Evolutionary conservation across 805 yeast species (phyloP).

Genomic region (Candida ovalis): DNA sequence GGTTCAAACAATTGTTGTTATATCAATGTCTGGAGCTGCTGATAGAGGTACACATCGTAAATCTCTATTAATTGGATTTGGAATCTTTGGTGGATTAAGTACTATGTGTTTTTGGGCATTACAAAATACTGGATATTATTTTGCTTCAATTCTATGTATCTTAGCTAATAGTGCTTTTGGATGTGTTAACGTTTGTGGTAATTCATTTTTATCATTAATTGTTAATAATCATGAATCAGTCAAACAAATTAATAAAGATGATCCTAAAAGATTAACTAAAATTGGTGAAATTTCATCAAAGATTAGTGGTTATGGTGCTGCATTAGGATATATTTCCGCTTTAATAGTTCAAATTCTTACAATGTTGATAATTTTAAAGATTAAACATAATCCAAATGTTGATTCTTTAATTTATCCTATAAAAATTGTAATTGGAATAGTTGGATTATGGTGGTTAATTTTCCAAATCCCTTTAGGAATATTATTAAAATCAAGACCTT

Average conservation of each 20-base stretch:
- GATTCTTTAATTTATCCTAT: slow-evolving; percentile 37
- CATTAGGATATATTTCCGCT: slow-evolving; percentile 68
- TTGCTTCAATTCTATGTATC: slow-evolving; percentile 52
- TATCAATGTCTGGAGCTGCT: slow-evolving; percentile 70
- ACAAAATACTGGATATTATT: slow-evolving; percentile 39
- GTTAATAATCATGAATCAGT: slow-evolving; percentile 38
- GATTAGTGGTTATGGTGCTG: slow-evolving; percentile 67
- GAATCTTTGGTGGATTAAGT: slow-evolving; percentile 52
- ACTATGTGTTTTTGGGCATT: slow-evolving; percentile 45
- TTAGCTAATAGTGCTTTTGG: slow-evolving; percentile 70
- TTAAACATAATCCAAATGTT: slow-evolving; percentile 18
- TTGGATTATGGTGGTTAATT: slow-evolving; percentile 75
- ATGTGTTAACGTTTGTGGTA: slow-evolving; percentile 76
- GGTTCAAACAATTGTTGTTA: slow-evolving; percentile 65
- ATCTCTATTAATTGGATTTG: slow-evolving; percentile 50
- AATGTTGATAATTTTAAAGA: slow-evolving; percentile 37
- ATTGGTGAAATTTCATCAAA: slow-evolving; percentile 42
- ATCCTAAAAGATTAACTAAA: slow-evolving; percentile 7
- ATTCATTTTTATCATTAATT: slow-evolving; percentile 63
- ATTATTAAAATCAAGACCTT: slow-evolving; percentile 44
- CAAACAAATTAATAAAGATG: slow-evolving; percentile 1
- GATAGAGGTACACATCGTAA: slow-evolving; percentile 63
- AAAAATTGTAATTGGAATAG: slow-evolving; percentile 55
- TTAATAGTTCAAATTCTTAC: slow-evolving; percentile 61
- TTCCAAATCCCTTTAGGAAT: slow-evolving; percentile 61